Base-by-base conservation (phyloP, 495 filamentous ascomycete species). In the Aspergillus homomorphus region DNA sequence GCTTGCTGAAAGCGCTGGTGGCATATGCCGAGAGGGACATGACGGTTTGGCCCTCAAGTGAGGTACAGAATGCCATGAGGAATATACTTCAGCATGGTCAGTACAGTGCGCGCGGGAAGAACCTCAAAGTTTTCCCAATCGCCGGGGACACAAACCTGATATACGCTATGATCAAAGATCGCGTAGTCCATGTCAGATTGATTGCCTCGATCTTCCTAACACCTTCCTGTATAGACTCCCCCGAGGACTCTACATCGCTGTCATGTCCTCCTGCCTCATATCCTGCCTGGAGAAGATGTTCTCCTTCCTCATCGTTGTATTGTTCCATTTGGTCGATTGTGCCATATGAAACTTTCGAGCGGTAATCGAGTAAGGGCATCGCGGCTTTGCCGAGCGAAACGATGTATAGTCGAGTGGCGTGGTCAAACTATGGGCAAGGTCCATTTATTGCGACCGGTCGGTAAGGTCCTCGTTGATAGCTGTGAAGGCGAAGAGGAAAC, bases 121-220 rank as follows among this genome's bases (percentile, higher is more conserved):
- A 20, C 23, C 22, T 15, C 18, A 45, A 19, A 23, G 21, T 8
- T 20, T 54, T 48, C 51, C 33, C 61, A 58, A 46, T 66, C 59
- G 56, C 53, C 56, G 51, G 53, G 73, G 73, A 45, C 62, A 82
- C 64, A 41, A 38, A 66, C 81, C 80, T 80, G 58, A 82, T 59
- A 68, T 85, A 85, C 51, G 82, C 82, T 24, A 81, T 64, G 24
- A 79, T 73, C 63, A 85, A 66, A 22, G 79, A 78, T 43, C 69
- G 70, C 2, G 69, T 73, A 22, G 81, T 80, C 82, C 82, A 85
- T 52, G 80, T 82, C 61, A 77, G 56, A 50, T 77, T 81, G 45
- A 84, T 81, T 8, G 81, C 81, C 65, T 85, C 81, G 28, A 83
- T 81, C 49, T 76, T 81, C 61, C 75, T 70, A 4, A 85, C 82